Base-by-base conservation (phyloP, 129 eudicot species). In the Centella asiatica region DNA sequence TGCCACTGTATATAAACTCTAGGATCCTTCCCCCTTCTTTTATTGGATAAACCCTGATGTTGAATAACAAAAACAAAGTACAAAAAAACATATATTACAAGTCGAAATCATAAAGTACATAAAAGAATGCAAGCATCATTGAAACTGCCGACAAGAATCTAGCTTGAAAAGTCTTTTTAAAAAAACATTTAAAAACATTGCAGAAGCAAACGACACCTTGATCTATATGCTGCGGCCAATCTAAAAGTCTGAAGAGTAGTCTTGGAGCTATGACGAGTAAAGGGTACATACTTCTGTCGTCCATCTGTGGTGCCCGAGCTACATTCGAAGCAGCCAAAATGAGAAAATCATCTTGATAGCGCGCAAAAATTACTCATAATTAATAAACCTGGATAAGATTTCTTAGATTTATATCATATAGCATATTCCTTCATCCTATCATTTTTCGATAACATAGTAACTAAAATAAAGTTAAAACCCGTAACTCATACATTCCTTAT, bases 281-380 rank as follows among this genome's bases (percentile, higher is more conserved):
- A 89, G 15, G 97, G 95, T 11, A 89, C 84, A 33, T 69, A 85
- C 53, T 89, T 85, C 65, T 83, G 97, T 64, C 92, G 73, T 61
- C 97, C 95, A 10, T 85, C 97, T 1, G 97, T 89, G 23, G 97
- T 89, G 71, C 97, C 97, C 42, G 97, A 89, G 60, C 97, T 89
- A 51, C 61, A 56, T 6, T 17, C 13, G 6, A 23, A 51, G 37
- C 8, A 19, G 17, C 23, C 46, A 14, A 4, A 9, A 42, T 11
- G 11, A 42, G 18, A 1, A 18, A 42, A 42, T 9, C 18, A 14
- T 6, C 17, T 9, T 15, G 13, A 5, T 39, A 4, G 1, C 1
- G 15, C 5, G 1, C 45, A 39, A 39, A 34, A n/a, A n/a, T n/a
- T n/a, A n/a, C n/a, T n/a, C n/a, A n/a, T n/a, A n/a, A n/a, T n/a